Evolutionary conservation across 768 basidiomycete genomes (phyloP).

Genomic region (Pleurotus eryngii): DNA sequence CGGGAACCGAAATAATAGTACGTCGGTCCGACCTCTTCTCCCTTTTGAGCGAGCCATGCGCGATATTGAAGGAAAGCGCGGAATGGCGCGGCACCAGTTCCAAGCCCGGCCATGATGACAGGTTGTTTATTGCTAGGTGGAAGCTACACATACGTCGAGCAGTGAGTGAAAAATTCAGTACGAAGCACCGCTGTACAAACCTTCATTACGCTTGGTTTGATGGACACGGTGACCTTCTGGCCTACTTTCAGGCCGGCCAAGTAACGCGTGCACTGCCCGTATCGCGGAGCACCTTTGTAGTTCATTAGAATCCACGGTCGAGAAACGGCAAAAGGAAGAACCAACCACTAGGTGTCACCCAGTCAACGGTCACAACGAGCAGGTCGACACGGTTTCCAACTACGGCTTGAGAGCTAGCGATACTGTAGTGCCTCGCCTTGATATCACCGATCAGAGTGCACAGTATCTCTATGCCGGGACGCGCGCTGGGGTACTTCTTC

Average conservation of each 20-base stretch:
- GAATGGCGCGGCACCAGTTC: conserved; percentile 98
- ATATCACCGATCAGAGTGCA: conserved; percentile 92
- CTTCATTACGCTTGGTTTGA: conserved; percentile 99
- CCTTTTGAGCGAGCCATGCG: conserved; percentile 74
- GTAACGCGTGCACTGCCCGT: conserved; percentile 96
- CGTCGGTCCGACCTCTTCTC: conserved; percentile 81
- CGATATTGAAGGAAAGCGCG: conserved; percentile 98
- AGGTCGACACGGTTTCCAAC: conserved; percentile 95
- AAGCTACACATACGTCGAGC: conserved; percentile 42
- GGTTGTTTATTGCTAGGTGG: conserved; percentile 84
- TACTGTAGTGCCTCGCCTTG: conserved; percentile 97
- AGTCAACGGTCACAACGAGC: conserved; percentile 94
- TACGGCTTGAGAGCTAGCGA: conserved; percentile 92
- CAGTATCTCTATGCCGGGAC: conserved; percentile 77
- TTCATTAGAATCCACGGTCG: conserved; percentile 3
- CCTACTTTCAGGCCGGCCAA: conserved; percentile 80
- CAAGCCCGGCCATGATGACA: conserved; percentile 97
- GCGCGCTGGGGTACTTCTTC: conserved; percentile 69
- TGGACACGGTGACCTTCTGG: conserved; percentile 93
- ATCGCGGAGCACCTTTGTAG: conserved; percentile 62
- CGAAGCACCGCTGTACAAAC: conserved; percentile 32
- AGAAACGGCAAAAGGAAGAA: conserved; percentile 9
- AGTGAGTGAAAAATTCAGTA: no score
- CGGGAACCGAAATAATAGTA: conserved; percentile 99
- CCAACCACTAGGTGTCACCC: conserved; percentile 81